Percentiles rank a stretch among this genome's conserved stretches.
Conservation (phyloP, 495 filamentous ascomycete species). For the Penicillium lividum region DNA sequence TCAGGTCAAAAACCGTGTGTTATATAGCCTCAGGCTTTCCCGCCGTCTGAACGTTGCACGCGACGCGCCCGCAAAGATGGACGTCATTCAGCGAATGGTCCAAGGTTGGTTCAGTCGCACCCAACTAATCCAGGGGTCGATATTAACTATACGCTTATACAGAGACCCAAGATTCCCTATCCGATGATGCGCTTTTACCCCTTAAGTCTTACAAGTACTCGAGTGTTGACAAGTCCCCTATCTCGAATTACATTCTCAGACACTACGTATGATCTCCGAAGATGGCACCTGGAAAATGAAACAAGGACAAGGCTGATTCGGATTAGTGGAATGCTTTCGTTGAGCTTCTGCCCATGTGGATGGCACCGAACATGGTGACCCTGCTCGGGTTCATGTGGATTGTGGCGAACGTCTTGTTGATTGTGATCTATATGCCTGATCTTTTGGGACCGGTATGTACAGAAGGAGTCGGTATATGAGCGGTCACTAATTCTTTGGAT, state of each 20-base stretch:
- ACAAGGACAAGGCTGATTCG: not conserved
- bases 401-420: slow-evolving; percentile 75
- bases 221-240: slow-evolving; percentile 92
- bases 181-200: slow-evolving; percentile 72
- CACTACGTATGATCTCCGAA: slow-evolving; percentile 75
- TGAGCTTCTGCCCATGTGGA: slow-evolving; percentile 87
- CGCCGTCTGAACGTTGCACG: slow-evolving; percentile 16
- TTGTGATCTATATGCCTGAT: slow-evolving; percentile 86
- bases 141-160: slow-evolving; percentile 22
- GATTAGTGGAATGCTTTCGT: slow-evolving; percentile 95
- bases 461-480: not conserved
- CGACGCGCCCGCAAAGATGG: slow-evolving; percentile 37
- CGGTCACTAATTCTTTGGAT: not conserved
- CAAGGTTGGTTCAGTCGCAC: slow-evolving; percentile 35
- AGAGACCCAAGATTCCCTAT: slow-evolving; percentile 62
- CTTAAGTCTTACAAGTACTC: slow-evolving; percentile 97
- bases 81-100: slow-evolving; percentile 41
- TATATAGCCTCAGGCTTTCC: slow-evolving; percentile 10
- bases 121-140: not conserved
- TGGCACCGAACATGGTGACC: slow-evolving; percentile 97
- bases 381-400: slow-evolving; percentile 95
- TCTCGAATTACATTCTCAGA: slow-evolving; percentile 88
- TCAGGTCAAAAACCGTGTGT: not conserved
- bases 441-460: slow-evolving; percentile 79
- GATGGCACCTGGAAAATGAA: not conserved